Percentiles rank a stretch among this genome's conserved stretches.
phyloP scores from a whole-genome alignment of 345 rosid species.

The Turritis glabra region DNA sequence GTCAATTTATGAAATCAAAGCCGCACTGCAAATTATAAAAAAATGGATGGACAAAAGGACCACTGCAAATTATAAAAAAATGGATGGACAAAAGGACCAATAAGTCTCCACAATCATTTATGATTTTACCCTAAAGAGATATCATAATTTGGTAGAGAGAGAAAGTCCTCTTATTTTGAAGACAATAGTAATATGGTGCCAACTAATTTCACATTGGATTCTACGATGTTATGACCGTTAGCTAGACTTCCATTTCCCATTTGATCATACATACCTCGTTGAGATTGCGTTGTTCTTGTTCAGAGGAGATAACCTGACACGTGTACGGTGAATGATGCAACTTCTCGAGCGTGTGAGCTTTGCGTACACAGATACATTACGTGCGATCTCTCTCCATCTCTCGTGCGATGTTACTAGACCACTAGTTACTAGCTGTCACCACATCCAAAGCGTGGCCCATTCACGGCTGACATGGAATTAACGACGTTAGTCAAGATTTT shows the following conservation, averaged over 20 bases:
- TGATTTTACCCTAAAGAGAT: background rate
- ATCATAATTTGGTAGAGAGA: background rate
- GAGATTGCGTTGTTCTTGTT: slow-evolving; percentile 1
- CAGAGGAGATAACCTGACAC: background rate
- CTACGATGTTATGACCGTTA: background rate
- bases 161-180: background rate
- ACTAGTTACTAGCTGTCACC: background rate
- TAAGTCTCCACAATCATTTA: background rate
- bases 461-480: slow-evolving; percentile 14
- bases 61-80: background rate
- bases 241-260: background rate
- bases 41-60: background rate
- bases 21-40: background rate
- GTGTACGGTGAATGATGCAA: slow-evolving; percentile 16
- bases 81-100: slow-evolving; percentile 1
- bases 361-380: background rate
- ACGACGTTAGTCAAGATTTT: background rate
- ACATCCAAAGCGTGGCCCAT: background rate
- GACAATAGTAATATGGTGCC: background rate
- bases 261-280: background rate
- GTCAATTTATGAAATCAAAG: background rate
- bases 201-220: slow-evolving; percentile 10
- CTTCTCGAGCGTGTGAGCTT: background rate
- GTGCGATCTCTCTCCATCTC: background rate
- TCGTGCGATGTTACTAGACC: background rate